A percentile compares a stretch with the other conserved stretches of the same genome.
Conservation (phyloP, 2,329 filamentous ascomycete genomes). For the Cadophora gregata region DNA sequence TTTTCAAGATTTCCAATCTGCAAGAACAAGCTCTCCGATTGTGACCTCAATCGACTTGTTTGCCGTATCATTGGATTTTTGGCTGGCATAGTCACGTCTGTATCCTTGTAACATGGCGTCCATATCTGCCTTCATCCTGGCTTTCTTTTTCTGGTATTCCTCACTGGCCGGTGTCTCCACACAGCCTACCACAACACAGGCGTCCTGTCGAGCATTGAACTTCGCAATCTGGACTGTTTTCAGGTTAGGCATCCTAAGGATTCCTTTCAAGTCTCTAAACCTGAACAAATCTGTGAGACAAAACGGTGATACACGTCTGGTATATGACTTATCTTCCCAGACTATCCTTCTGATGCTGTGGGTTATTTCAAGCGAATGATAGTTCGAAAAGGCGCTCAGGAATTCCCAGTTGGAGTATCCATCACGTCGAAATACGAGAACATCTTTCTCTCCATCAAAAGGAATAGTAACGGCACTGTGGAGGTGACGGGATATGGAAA, state of each 20-base stretch:
- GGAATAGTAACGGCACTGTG: background rate
- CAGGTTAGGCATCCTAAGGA: background rate
- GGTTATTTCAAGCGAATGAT: background rate
- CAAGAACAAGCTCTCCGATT: background rate
- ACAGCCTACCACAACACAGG: background rate
- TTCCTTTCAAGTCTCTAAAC: background rate
- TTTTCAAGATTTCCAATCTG: constrained; percentile 50
- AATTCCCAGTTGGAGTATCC: background rate
- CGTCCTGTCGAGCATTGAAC: background rate
- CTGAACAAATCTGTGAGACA: background rate
- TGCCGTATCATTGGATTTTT: background rate
- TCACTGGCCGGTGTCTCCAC: background rate
- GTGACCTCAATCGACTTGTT: background rate
- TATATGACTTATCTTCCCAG: background rate
- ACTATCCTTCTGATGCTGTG: background rate
- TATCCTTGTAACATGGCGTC: background rate
- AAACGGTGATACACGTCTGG: background rate
- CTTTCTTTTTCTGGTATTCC: background rate
- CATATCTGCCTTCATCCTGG: background rate
- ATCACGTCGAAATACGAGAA: background rate
- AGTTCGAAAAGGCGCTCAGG: background rate
- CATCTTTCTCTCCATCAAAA: background rate
- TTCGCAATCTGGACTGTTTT: background rate
- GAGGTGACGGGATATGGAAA: background rate
- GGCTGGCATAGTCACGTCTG: background rate